Evolutionary conservation across 2,329 filamentous ascomycete species (phyloP).

Genomic region (Aspergillus chevalieri): DNA sequence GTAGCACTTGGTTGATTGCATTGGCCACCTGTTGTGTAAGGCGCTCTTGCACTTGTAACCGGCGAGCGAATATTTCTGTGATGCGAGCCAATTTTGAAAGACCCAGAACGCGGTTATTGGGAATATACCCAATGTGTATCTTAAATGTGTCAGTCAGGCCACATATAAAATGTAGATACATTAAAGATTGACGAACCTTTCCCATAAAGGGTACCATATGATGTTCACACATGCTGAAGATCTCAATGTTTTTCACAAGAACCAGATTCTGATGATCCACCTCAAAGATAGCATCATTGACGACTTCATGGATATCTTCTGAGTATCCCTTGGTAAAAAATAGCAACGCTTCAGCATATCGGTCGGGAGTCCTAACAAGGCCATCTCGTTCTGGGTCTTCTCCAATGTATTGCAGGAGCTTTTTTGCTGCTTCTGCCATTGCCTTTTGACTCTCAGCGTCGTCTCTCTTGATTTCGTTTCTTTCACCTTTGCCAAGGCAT

Average conservation of each 20-base stretch:
- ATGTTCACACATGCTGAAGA: constrained; percentile 88
- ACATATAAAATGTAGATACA: neutral
- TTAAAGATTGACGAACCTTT: constrained; percentile 54
- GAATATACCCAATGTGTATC: constrained; percentile 98
- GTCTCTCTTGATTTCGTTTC: neutral
- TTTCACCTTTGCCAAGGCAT: neutral
- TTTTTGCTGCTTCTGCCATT: neutral
- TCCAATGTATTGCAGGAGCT: constrained; percentile 53
- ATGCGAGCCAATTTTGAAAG: constrained; percentile 89
- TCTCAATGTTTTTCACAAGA: constrained; percentile 89
- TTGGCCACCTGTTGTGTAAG: constrained; percentile 92
- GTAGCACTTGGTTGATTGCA: constrained; percentile 79
- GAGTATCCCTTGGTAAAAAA: constrained; percentile 92
- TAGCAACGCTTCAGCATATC: constrained; percentile 87
- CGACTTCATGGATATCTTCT: constrained; percentile 77
- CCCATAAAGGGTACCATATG: constrained; percentile 89
- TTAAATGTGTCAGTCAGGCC: constrained; percentile 30
- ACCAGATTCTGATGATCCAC: constrained; percentile 92
- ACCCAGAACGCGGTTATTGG: constrained; percentile 77
- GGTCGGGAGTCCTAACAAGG: constrained; percentile 58
- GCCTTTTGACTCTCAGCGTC: neutral
- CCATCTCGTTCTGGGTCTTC: constrained; percentile 57
- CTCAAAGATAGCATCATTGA: constrained; percentile 85
- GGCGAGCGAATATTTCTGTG: constrained; percentile 85
- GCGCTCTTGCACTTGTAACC: constrained; percentile 87